Evolutionary conservation across 805 yeast genomes (phyloP).

Genomic region (Hemisphaericaspora nanyangensis): DNA sequence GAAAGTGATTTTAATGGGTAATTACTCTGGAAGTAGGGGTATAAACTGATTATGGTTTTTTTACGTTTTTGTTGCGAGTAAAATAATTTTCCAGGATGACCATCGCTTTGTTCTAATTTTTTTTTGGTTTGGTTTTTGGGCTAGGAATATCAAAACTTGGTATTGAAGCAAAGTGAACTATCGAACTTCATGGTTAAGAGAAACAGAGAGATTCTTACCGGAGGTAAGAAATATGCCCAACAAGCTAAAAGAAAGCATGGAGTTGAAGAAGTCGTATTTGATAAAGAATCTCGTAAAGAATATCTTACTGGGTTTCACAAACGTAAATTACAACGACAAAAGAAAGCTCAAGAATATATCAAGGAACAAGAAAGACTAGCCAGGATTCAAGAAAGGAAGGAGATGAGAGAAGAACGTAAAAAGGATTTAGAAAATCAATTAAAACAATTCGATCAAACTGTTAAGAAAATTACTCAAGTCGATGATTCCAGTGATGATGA

Average conservation of each 20-base stretch:
- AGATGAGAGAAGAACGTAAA: slow-evolving; percentile 66
- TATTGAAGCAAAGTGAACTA: too few relatives aligned
- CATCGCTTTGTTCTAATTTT: too few relatives aligned
- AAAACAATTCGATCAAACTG: slow-evolving; percentile 50
- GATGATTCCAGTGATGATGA: slow-evolving; percentile 19
- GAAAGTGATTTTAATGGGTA: background rate
- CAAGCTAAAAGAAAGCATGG: slow-evolving; percentile 63
- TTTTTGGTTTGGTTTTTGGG: too few relatives aligned
- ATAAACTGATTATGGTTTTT: too few relatives aligned
- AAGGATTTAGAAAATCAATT: slow-evolving; percentile 61
- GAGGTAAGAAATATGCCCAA: slow-evolving; percentile 75
- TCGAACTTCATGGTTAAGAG: slow-evolving; percentile 37
- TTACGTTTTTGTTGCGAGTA: too few relatives aligned
- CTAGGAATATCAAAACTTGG: too few relatives aligned
- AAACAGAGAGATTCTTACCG: slow-evolving; percentile 84
- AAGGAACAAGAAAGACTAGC: slow-evolving; percentile 75
- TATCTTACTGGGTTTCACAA: slow-evolving; percentile 94
- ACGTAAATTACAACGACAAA: slow-evolving; percentile 83
- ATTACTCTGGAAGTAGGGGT: too few relatives aligned
- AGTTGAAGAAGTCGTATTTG: slow-evolving; percentile 82
- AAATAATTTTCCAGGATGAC: too few relatives aligned
- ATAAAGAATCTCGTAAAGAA: slow-evolving; percentile 73
- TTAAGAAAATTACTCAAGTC: slow-evolving; percentile 22
- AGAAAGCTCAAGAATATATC: slow-evolving; percentile 72
- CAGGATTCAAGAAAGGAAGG: slow-evolving; percentile 71